Percentiles rank a stretch among this genome's conserved stretches.
phyloP scores from a whole-genome alignment of 306 rosid species.

The Abrus pulchellus region DNA sequence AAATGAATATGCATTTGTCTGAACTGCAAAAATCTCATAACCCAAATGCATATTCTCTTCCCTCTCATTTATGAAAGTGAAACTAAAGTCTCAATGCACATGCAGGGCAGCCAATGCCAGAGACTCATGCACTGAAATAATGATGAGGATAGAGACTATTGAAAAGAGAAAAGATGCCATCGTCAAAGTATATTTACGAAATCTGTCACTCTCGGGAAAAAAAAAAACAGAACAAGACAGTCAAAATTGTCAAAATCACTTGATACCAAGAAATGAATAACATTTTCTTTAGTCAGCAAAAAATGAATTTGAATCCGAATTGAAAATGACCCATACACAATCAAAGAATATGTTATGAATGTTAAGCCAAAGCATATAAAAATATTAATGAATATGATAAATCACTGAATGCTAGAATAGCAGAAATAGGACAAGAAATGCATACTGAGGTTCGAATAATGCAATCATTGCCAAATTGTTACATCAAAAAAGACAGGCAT shows the following conservation, averaged over 20 bases:
- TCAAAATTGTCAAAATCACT: constrained; percentile 50
- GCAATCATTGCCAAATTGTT: constrained; percentile 27
- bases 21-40: constrained; percentile 33
- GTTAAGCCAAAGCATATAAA: background rate
- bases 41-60: constrained; percentile 44
- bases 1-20: constrained; percentile 30
- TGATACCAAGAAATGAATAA: constrained; percentile 44
- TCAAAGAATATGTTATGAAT: constrained; percentile 29
- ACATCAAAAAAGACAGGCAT: constrained; percentile 5
- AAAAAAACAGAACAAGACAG: constrained; percentile 37
- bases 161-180: constrained; percentile 56
- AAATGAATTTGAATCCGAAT: constrained; percentile 43
- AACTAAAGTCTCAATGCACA: constrained; percentile 57
- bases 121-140: constrained; percentile 57
- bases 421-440: constrained; percentile 34
- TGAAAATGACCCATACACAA: constrained; percentile 45
- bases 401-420: constrained; percentile 28
- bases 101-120: constrained; percentile 58
- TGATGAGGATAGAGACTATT: constrained; percentile 55
- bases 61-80: constrained; percentile 47
- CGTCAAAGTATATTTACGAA: constrained; percentile 48
- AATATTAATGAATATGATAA: constrained; percentile 26
- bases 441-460: constrained; percentile 16
- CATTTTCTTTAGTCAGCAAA: constrained; percentile 44
- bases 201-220: constrained; percentile 45